Base-by-base conservation (phyloP, 2,329 filamentous ascomycete genomes). In the Xylariaceae sp. region DNA sequence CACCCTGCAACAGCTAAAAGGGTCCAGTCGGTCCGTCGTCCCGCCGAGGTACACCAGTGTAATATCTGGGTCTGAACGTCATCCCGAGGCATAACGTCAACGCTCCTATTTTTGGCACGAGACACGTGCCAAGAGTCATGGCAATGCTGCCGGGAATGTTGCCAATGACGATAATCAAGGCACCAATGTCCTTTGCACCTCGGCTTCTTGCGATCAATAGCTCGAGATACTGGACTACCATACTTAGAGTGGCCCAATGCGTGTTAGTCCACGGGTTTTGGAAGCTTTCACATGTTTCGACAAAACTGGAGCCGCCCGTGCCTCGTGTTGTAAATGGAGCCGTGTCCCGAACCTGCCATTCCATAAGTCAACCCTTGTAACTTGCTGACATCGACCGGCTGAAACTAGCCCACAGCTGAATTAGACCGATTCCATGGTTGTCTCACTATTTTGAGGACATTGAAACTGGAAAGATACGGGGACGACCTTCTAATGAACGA, bases 261-360 rank as follows among this genome's bases (percentile, higher is more conserved):
- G 60, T 63, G 30, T 47, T 64, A 37, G 57, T 59, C 42, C 62
- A 64, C 39, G 64, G 64, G 18, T 52, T 51, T 11, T 60, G 55
- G 23, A 66, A 69, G 59, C 50, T 66, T 35, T 18, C 65, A 30
- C 23, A 30, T n/a, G 45, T 64, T 13, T 10, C 3, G 47, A 55
- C 3, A 52, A 57, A 49, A 51, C 51, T 53, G 51, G 55, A 39
- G 64, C 70, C 34, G 52, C 64, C 57, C 63, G 63, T 35, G 61
- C 69, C 55, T 55, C 69, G 34, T 64, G 69, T 53, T 69, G 66
- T 67, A 66, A 70, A 61, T 70, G 66, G 68, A 68, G 65, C 61
- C 65, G 63, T 17, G 57, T 70, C 44, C 65, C 69, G 17, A 64
- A 67, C 51, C 59, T 17, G 10, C 65, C 69, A 55, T 66, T 68